Percentiles rank a stretch among this genome's conserved stretches.
These are phyloP conservation scores for Scytalidium sp. DNA, from an alignment of 2,329 filamentous ascomycete genomes.

Conservation along the genomic window DNA sequence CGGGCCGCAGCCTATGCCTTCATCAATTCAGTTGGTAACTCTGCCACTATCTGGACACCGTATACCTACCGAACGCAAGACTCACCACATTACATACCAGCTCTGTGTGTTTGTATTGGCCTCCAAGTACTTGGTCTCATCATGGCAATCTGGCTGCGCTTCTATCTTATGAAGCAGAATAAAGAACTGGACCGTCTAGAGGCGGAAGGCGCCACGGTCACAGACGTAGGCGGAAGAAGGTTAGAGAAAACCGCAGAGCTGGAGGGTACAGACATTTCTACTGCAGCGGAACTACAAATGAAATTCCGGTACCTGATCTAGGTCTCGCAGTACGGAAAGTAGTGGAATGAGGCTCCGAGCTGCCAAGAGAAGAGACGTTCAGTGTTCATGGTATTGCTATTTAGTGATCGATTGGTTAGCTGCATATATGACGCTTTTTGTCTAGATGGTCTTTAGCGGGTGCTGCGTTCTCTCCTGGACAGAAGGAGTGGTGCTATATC, in stretches of 20 bases:
- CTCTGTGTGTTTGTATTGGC: not conserved
- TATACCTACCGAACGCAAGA: conserved; percentile 52
- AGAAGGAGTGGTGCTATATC: no score
- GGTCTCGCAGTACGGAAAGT: no score
- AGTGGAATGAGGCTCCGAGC: no score
- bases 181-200: not conserved
- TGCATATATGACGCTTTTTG: no score
- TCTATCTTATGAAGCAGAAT: not conserved
- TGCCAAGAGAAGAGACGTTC: no score
- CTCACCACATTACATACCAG: conserved; percentile 15
- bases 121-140: not conserved
- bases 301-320: not conserved
- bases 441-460: no score
- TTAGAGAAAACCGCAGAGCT: conserved; percentile 1
- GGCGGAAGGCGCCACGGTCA: not conserved
- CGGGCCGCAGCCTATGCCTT: conserved; percentile 15
- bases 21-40: conserved; percentile 40
- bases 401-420: no score
- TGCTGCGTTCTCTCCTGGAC: no score
- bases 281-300: not conserved
- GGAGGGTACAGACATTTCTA: not conserved
- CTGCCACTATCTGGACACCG: conserved; percentile 63
- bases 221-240: not conserved
- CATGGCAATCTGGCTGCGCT: not conserved
- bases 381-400: no score